Evolutionary conservation across 2,329 filamentous ascomycete genomes (phyloP).

Genomic region (Thielaviopsis populi): DNA sequence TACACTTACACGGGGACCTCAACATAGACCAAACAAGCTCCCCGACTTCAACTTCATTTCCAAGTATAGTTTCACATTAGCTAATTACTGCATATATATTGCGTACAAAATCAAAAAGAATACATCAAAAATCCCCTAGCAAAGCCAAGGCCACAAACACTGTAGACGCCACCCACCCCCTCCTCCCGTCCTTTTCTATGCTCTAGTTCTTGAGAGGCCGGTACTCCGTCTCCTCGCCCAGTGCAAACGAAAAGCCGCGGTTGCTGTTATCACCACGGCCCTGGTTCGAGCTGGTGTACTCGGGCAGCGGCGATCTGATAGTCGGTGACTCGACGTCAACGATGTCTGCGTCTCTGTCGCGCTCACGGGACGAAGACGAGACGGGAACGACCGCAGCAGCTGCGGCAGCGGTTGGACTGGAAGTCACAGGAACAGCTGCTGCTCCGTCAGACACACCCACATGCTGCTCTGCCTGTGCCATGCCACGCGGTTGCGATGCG

Average conservation of each 20-base stretch:
- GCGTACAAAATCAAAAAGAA: too few species aligned
- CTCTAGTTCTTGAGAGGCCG: conserved; percentile 19
- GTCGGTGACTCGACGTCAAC: neutral
- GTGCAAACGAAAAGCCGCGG: conserved; percentile 23
- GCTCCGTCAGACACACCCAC: neutral
- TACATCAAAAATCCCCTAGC: neutral
- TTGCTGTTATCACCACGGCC: neutral
- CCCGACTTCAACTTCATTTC: neutral
- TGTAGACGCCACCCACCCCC: neutral
- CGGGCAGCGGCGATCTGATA: neutral
- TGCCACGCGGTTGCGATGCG: neutral
- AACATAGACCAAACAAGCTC: too few species aligned
- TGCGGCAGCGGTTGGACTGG: neutral
- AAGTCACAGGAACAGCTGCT: neutral
- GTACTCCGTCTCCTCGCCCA: conserved; percentile 22
- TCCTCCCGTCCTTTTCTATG: neutral
- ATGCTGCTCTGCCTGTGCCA: neutral
- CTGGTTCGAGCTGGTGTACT: neutral
- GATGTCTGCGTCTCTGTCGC: neutral
- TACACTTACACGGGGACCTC: too few species aligned
- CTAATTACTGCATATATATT: too few species aligned
- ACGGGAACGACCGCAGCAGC: neutral
- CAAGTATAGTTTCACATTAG: neutral
- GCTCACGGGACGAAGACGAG: neutral
- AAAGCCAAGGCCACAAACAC: neutral